Conservation (phyloP, 352 stramenopile genomes). For the Saprolegnia parasitica region DNA sequence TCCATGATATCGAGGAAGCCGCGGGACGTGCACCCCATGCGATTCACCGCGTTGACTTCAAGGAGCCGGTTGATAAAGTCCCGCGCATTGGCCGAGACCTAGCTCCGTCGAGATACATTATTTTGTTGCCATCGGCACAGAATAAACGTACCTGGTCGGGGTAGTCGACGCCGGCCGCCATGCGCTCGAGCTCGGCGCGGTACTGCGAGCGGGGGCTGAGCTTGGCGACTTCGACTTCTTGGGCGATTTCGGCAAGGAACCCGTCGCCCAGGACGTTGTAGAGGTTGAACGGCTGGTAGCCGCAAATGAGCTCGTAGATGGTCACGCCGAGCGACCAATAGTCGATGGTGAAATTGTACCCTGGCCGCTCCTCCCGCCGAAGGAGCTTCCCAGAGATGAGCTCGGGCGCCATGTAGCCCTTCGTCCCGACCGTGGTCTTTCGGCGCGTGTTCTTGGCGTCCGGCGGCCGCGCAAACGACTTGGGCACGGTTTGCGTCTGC, state of each 20-base stretch:
- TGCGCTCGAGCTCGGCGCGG: constrained; percentile 78
- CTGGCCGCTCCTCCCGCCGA: constrained; percentile 65
- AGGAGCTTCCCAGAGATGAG: constrained; percentile 85
- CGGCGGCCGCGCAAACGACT: constrained; percentile 33
- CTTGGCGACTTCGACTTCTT: constrained; percentile 66
- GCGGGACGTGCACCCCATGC: constrained; percentile 67
- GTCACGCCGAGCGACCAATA: constrained; percentile 82
- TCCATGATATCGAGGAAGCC: constrained; percentile 84
- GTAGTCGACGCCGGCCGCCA: constrained; percentile 45
- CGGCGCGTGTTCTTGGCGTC: constrained; percentile 58
- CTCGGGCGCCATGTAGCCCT: constrained; percentile 89
- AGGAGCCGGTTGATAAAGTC: constrained; percentile 80
- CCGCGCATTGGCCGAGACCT: constrained; percentile 47
- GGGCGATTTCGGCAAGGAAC: constrained; percentile 72
- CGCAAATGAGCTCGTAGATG: constrained; percentile 86
- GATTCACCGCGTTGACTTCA: constrained; percentile 65
- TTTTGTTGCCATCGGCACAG: not conserved
- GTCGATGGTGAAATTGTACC: constrained; percentile 72
- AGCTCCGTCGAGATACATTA: too few species aligned
- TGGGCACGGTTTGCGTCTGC: constrained; percentile 23
- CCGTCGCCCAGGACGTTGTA: constrained; percentile 50
- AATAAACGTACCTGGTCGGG: constrained; percentile 15
- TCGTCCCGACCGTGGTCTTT: constrained; percentile 82
- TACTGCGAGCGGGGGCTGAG: constrained; percentile 67
- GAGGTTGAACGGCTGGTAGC: constrained; percentile 76